These are phyloP conservation scores for Paxillus rubicundulus DNA, from an alignment of 768 basidiomycete species.

Conservation along the genomic window DNA sequence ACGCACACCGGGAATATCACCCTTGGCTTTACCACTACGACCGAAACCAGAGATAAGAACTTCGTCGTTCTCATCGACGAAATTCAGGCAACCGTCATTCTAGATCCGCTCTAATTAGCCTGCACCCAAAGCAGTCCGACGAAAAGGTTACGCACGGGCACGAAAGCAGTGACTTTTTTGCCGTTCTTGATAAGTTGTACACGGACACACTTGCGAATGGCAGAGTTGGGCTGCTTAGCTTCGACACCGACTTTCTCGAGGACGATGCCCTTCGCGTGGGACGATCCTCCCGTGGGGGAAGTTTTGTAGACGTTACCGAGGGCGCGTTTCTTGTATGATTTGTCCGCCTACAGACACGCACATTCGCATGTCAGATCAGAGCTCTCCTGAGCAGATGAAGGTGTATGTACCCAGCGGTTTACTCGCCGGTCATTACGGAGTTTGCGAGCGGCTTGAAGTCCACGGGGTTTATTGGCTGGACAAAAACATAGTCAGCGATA, in stretches of 20 bases:
- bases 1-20: conserved; percentile 99
- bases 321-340: conserved; percentile 98
- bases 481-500: conserved; percentile 5
- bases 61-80: conserved; percentile 99
- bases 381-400: background rate
- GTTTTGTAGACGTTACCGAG: conserved; percentile 99
- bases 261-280: conserved; percentile 99
- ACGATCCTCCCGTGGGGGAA: conserved; percentile 98
- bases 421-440: conserved; percentile 90
- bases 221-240: conserved; percentile 99
- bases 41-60: conserved; percentile 99
- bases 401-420: conserved; percentile 88
- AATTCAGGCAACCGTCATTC: conserved; percentile 98
- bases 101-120: conserved; percentile 29
- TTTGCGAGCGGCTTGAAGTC: conserved; percentile 98
- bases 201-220: conserved; percentile 99
- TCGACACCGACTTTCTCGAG: conserved; percentile 99
- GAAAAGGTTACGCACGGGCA: conserved; percentile 64
- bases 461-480: conserved; percentile 97
- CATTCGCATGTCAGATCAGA: conserved; percentile 14
- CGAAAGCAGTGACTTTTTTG: conserved; percentile 99
- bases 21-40: conserved; percentile 99
- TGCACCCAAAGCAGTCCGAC: background rate
- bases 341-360: conserved; percentile 74
- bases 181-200: conserved; percentile 99